These are phyloP conservation scores for Cyberlindnera veronae DNA, from an alignment of 805 yeast species.

Conservation along the genomic window DNA sequence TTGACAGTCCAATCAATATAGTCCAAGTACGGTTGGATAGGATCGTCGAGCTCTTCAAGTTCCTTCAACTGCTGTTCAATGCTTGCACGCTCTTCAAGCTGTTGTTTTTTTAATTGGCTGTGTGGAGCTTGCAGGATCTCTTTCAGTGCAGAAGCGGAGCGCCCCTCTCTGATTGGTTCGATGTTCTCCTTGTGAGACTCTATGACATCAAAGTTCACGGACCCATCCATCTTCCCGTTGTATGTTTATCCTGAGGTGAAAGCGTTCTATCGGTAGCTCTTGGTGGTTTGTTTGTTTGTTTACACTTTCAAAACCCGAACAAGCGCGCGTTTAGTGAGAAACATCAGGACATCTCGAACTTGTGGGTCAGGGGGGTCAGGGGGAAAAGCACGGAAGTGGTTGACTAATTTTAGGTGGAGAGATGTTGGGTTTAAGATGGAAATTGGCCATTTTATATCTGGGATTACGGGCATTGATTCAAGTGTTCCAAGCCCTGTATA, in stretches of 20 bases:
- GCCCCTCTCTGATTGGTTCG: slow-evolving; percentile 60
- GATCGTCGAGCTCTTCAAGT: slow-evolving; percentile 73
- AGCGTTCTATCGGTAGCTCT: too few species aligned
- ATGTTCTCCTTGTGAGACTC: slow-evolving; percentile 78
- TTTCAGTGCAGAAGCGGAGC: slow-evolving; percentile 59
- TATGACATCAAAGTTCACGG: slow-evolving; percentile 38
- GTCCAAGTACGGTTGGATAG: slow-evolving; percentile 69
- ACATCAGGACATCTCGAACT: neutral
- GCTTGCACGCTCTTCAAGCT: slow-evolving; percentile 36
- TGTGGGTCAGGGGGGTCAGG: too few species aligned
- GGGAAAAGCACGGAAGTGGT: too few species aligned
- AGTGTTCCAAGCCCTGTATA: too few species aligned
- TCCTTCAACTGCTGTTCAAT: slow-evolving; percentile 49
- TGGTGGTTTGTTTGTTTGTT: slow-evolving; percentile 7
- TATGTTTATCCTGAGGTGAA: too few species aligned
- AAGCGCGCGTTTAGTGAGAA: neutral
- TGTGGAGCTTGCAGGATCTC: slow-evolving; percentile 35
- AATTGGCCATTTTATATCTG: too few species aligned
- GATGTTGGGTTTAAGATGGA: too few species aligned
- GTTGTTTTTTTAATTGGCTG: slow-evolving; percentile 26
- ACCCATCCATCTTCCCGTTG: slow-evolving; percentile 7
- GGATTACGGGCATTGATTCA: too few species aligned
- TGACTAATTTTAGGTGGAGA: too few species aligned
- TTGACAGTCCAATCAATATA: slow-evolving; percentile 72
- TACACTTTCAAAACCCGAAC: slow-evolving; percentile 2